Evolutionary conservation across 2,329 filamentous ascomycete species (phyloP).

Genomic region (Alternaria solani): DNA sequence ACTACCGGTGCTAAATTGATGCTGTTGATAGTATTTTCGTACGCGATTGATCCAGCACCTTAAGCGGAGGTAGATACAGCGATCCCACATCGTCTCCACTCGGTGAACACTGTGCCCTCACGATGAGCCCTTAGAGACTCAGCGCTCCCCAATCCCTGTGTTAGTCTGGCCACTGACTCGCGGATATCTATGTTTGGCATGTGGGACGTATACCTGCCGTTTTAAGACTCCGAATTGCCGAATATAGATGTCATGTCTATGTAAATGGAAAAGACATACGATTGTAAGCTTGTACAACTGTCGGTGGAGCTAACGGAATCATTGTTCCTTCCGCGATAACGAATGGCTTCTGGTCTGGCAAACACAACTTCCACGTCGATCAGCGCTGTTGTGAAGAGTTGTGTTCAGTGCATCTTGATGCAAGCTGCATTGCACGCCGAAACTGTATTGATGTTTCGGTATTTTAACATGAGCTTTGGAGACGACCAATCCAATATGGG

Average conservation of each 20-base stretch:
- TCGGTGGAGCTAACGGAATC: not conserved
- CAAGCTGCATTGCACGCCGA: not conserved
- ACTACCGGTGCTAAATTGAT: conserved; percentile 1
- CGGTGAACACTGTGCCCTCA: not conserved
- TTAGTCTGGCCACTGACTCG: conserved; percentile 6
- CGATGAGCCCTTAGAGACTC: not conserved
- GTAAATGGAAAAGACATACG: conserved; percentile 2
- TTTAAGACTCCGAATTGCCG: conserved; percentile 1
- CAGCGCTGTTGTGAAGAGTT: not conserved
- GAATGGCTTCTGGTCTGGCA: not conserved
- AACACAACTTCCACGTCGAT: not conserved
- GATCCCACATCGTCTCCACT: not conserved
- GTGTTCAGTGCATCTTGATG: not conserved
- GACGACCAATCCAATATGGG: not conserved
- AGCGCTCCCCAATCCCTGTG: not conserved
- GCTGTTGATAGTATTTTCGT: not conserved
- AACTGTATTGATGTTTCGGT: not conserved
- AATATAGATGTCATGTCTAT: not conserved
- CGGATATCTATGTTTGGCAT: not conserved
- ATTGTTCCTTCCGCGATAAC: not conserved
- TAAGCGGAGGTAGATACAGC: not conserved
- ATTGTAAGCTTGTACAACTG: not conserved
- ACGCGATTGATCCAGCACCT: not conserved
- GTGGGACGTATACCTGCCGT: not conserved
- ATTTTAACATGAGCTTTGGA: not conserved